Base-by-base conservation (phyloP, 805 yeast genomes). In the Sugiyamaella valdiviana region DNA sequence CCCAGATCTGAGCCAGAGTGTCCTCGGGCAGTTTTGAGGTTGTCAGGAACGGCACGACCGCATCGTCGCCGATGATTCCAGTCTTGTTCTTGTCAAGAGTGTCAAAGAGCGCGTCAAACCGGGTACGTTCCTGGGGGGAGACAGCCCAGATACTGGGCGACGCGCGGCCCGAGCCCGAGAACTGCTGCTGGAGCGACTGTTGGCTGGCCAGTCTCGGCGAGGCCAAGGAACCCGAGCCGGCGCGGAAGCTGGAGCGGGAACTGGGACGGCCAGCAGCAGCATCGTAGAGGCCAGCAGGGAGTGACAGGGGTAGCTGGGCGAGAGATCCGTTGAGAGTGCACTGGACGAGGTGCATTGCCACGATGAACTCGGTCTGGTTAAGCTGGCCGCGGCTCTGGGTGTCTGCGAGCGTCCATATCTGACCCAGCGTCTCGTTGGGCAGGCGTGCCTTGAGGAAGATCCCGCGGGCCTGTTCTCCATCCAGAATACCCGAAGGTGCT, bases 271-370 rank as follows among this genome's bases (percentile, higher is more conserved):
- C 73, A 72, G 73, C 54, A 66, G 68, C 67, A 4, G 64, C 57
- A 5, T 61, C 63, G 39, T 53, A 52, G 10, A 65, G 58, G 3
- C 62, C 50, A 2, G 61, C 57, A 1, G 85, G 81, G 35, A 80
- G 55, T 1, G 63, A 38, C 5, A 66, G 53, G 6, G 86, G 82
- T 58, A 88, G 69, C 44, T 79, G 77, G 44, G 74, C 75, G 57
- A 88, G 67, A 2, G 78, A 57, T 36, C 88, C 85, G 58, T 79
- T 77, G 59, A 88, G 72, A 26, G 83, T 70, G 56, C 88, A 82
- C 65, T 91, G 97, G 54, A 93, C 87, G 62, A 93, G 74, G 66
- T 86, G 95, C 99, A 93, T 91, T 6, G 98, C 97, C 59, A 91
- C 78, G 40, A 87, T 78, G 59, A 93, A 93, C 63, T 87, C 90